phyloP scores from a whole-genome alignment of 116 monocot genomes.

The Phalaenopsis hybrid region DNA sequence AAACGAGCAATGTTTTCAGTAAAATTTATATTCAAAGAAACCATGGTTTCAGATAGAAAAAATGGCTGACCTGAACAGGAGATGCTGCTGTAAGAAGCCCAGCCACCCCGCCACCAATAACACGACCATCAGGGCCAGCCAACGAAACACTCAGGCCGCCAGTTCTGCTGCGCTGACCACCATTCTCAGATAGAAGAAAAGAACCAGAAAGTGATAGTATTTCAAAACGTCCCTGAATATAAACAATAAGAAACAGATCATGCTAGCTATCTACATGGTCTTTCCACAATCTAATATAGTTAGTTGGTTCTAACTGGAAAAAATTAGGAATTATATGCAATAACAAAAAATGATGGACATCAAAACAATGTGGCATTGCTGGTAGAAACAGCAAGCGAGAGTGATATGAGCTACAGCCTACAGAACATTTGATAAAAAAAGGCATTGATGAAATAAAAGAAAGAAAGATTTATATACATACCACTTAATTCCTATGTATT shows the following conservation, averaged over 20 bases:
- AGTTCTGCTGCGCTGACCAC: conserved; percentile 78
- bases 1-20: not conserved
- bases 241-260: not conserved
- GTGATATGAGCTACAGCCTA: not conserved
- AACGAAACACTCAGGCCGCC: conserved; percentile 95
- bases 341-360: not conserved
- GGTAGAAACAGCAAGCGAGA: not conserved
- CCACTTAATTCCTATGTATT: too few species aligned
- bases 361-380: not conserved
- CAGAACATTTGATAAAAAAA: not conserved
- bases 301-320: too few species aligned
- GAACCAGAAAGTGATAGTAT: conserved; percentile 88
- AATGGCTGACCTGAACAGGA: conserved; percentile 70
- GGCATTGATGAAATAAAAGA: not conserved
- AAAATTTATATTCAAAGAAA: not conserved
- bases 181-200: conserved; percentile 68
- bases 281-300: not conserved
- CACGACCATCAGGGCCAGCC: conserved; percentile 91
- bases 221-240: conserved; percentile 78
- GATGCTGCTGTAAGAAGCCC: conserved; percentile 88
- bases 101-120: conserved; percentile 91
- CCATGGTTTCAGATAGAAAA: not conserved
- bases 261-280: not conserved
- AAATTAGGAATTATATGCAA: not conserved
- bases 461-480: too few species aligned